Base-by-base conservation (phyloP, 129 eudicot genomes). In the Flaveria trinervia region DNA sequence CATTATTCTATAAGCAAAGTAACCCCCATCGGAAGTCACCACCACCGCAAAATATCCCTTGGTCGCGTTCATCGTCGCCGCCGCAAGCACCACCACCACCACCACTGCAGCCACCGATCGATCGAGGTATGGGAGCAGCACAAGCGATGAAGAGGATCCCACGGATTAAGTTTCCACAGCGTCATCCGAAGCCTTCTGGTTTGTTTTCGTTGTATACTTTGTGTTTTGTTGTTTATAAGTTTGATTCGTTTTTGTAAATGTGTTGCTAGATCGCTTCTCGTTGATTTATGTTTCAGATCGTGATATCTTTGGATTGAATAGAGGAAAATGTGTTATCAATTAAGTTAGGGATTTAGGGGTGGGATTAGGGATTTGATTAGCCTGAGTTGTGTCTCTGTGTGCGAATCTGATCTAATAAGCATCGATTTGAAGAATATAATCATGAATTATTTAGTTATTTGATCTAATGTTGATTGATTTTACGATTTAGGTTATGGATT, bases 131-230 rank as follows among this genome's bases (percentile, higher is more conserved):
- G 85, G 88, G 84, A 69, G 79, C 77, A 73, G 79, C 80, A 23
- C 95, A 83, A 55, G 87, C 79, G 71, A 82, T 92, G 93, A 92
- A 92, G 87, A 83, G 96, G 64, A 86, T 89, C 51, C 97, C 97
- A 3, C 92, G 86, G 78, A 92, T 92, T 87, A 86, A 89, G 79
- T 92, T 92, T 62, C 97, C 96, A 1, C 87, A 77, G 76, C 86
- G 96, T 59, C 96, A 84, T 84, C 85, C 86, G 26, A 84, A 86
- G 71, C 79, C 93, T 9, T 60, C 92, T 60, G 90, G 90, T 88
- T 81, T 56, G 28, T 48, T 10, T 44, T 66, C 39, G 51, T 65
- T 2, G 64, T n/a, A 18, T 2, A 54, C 1, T 59, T 0, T 39
- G 16, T 13, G 45, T 72, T 41, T 10, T 36, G 39, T 23, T 50